Evolutionary conservation across 164 flowering plant species (phyloP), one percentile per base, ranked within the genome.

Genomic region (Tetracentron sinense): DNA sequence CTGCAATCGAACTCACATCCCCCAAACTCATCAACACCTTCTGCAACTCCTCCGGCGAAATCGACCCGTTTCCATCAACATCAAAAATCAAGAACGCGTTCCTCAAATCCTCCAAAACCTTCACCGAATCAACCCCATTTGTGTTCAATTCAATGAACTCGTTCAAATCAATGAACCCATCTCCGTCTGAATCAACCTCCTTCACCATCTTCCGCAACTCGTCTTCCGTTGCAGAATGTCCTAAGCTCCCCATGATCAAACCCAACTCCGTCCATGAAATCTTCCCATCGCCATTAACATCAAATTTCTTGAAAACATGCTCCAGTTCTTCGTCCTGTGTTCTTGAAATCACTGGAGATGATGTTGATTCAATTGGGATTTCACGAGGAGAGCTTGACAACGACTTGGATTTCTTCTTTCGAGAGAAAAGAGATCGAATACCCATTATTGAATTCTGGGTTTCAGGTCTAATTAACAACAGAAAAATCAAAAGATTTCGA

Each of bases 221-320:
- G 14, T 83, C 87, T 2, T 85, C 87, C 3, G 82, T 31, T 3
- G 78, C 65, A 15, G 68, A 62, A 7, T 85, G 75, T 2, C 92
- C 91, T 2, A 90, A 73, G 71, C 82, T 78, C 7, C 66, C 66
- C 85, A 90, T 75, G 48, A 90, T 81, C 27, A 80, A 61, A 0
- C 89, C 85, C 6, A 90, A 78, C 71, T 90, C 97, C 2, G 82
- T 31, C 2, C 87, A 66, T 1, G 85, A 86, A 67, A 90, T 90
- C 74, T 81, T 85, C 27, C 95, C 97, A 70, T 90, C 97, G n/a
- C 86, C 86, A 52, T 90, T 88, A 22, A 61, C 86, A 76, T 90
- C 97, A 74, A 90, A 90, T 58, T 72, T 79, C 63, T 71, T 79
- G 81, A 90, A 90, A 3, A 90, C 92, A 7, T 70, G 72, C 54